Base-by-base conservation (phyloP, 106 monocot genomes). In the Platanthera guangdongensis region DNA sequence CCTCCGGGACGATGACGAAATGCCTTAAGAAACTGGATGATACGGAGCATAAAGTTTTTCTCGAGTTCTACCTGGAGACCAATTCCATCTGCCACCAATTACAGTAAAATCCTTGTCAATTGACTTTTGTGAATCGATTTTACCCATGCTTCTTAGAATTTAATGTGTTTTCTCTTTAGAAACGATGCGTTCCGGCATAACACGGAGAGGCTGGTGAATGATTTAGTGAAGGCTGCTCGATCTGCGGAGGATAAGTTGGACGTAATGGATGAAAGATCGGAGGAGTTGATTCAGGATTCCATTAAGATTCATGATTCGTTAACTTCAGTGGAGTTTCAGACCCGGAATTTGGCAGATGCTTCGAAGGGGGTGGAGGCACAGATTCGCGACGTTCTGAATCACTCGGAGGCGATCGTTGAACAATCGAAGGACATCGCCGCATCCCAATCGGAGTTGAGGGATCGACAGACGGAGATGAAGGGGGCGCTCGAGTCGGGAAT, bases 31-130 rank as follows among this genome's bases (percentile, higher is more conserved):
- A 85, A 47, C 59, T 95, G 45, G 74, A 81, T 52, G 92, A 90
- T 39, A 77, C 69, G n/a, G 90, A 95, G 72, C 83, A 88, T 12
- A 83, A 84, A 50, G 82, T 85, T 45, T 95, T 90, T 57, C 90
- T 86, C 46, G 86, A 85, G 52, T 95, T 90, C 79, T 95, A 88
- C 72, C 81, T 88, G 28, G 83, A 92, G 73, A 88, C 92, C 73
- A 90, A 95, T 73, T 80, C 86, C 16, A 85, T 95, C 32, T 95
- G 95, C 82, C 88, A 95, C 76, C 95, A 90, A 65, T 75, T 95
- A 50, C 95, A 95, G 95, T 95, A 59, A 78, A 78, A 65, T 75
- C 32, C 7, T 1, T 59, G 39, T 39, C 46, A 48, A n/a, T 7
- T 4, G 2, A 1, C 2, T 72, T 51, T 51, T 0, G 12, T 14